Evolutionary conservation across 345 rosid species (phyloP), one percentile per base, ranked within the genome.

Genomic region (Eucalyptus pauciflora): DNA sequence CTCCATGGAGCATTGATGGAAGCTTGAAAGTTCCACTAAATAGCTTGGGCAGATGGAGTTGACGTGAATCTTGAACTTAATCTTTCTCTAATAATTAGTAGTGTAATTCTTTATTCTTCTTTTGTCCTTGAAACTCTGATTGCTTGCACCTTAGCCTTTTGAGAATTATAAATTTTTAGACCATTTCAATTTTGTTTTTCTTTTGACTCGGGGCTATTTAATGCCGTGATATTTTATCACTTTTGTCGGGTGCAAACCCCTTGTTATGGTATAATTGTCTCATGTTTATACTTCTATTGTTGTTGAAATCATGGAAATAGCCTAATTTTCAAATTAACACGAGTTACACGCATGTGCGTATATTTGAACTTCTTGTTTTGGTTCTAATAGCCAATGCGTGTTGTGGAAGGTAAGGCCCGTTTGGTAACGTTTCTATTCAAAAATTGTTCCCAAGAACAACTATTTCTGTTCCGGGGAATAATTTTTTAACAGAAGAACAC

Each of bases 331-430:
- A 13, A 62, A 27, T 62, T 62, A 6, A 62, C 33, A 62, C 7
- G 64, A 10, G n/a, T 58, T 5, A 11, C n/a, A 0, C 0, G 31
- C 8, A 27, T 62, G 8, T 27, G 0, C 3, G 4, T 29, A 6
- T 27, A 62, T 62, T 27, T 62, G 69, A 27, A 62, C 3, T 62
- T 27, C 1, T 62, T 1, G 69, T 1, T 60, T 60, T 60, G 67
- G 14, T 60, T 60, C 2, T 25, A 60, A 62, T 27, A 3, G 69
- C 69, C 58, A 18, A 52, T 18, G 58, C 58, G 18, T 52, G 58
- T 24, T 18, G 56, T 52, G 56, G 56, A 52, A 52, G 56, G 56
- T 52, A 18, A n/a, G n/a, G n/a, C n/a, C n/a, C n/a, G n/a, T n/a
- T n/a, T n/a, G n/a, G n/a, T n/a, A n/a, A n/a, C n/a, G n/a, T n/a